These are phyloP conservation scores for Penicillium aurantiogriseum DNA, from an alignment of 2,329 filamentous ascomycete genomes.

Conservation along the genomic window DNA sequence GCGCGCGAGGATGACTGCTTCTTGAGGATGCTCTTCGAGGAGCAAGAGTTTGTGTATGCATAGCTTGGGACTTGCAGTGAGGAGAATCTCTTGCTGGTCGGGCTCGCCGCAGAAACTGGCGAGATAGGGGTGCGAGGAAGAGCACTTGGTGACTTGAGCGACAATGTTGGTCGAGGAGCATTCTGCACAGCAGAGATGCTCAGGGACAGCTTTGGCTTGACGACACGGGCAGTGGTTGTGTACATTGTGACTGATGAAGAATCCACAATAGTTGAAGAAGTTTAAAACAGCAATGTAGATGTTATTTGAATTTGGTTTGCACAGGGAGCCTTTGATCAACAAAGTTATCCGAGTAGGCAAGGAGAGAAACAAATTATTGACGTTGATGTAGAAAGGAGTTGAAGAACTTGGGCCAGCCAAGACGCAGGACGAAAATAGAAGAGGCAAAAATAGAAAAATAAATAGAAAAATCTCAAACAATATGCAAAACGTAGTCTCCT, in stretches of 20 bases:
- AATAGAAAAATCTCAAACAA: constrained; percentile 36
- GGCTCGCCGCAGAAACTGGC: constrained; percentile 43
- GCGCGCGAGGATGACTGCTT: constrained; percentile 32
- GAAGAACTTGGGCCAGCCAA: constrained; percentile 46
- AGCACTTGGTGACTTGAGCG: constrained; percentile 45
- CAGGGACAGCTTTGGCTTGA: constrained; percentile 49
- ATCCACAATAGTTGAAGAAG: not conserved
- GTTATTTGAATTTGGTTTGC: constrained; percentile 2
- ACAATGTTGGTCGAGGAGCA: constrained; percentile 37
- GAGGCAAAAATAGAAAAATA: constrained; percentile 27
- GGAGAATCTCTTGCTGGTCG: constrained; percentile 44
- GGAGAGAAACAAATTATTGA: constrained; percentile 16
- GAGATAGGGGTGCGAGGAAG: constrained; percentile 46
- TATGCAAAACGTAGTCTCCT: constrained; percentile 17
- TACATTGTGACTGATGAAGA: constrained; percentile 36
- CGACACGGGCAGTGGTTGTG: constrained; percentile 38
- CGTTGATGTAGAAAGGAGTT: constrained; percentile 20
- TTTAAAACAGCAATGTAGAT: constrained; percentile 8
- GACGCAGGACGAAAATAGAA: constrained; percentile 39
- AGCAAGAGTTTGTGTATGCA: constrained; percentile 45
- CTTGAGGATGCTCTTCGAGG: constrained; percentile 50
- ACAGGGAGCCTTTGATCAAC: constrained; percentile 36
- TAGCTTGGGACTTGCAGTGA: constrained; percentile 42
- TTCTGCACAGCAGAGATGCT: constrained; percentile 43
- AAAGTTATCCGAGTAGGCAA: constrained; percentile 22